Percentiles rank a stretch among this genome's conserved stretches.
These are phyloP conservation scores for Multifurca ochricompacta DNA, from an alignment of 768 basidiomycete species.

Conservation along the genomic window DNA sequence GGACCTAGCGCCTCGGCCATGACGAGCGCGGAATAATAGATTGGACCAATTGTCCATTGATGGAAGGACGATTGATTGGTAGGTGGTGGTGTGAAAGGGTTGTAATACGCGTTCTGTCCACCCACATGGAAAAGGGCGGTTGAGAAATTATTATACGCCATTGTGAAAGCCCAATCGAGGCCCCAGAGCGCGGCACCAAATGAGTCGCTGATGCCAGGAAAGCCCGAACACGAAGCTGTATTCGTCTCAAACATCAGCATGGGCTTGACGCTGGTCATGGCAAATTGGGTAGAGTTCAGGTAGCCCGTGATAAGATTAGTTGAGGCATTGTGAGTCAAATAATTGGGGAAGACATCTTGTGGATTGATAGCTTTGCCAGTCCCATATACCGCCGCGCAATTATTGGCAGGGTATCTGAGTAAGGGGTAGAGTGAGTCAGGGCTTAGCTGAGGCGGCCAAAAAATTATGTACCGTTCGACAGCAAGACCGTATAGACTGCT, in stretches of 20 bases:
- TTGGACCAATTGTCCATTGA: constrained; percentile 66
- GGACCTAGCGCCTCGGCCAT: constrained; percentile 66
- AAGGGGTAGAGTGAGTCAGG: constrained; percentile 8
- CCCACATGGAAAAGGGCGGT: constrained; percentile 44
- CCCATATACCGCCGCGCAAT: constrained; percentile 46
- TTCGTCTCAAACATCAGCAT: constrained; percentile 54
- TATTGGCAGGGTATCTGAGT: constrained; percentile 50
- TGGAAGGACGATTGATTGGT: constrained; percentile 48
- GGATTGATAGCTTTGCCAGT: constrained; percentile 35
- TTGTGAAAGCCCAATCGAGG: constrained; percentile 44
- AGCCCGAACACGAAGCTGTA: constrained; percentile 44
- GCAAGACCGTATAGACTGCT: constrained; percentile 11
- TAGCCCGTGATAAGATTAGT: constrained; percentile 45
- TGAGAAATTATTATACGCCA: constrained; percentile 43
- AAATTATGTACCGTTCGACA: constrained; percentile 13
- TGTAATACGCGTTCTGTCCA: constrained; percentile 58
- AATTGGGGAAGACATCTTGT: constrained; percentile 43
- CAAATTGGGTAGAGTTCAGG: constrained; percentile 37
- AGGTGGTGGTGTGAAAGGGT: constrained; percentile 42
- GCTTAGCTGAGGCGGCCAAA: neutral
- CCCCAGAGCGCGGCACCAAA: constrained; percentile 49
- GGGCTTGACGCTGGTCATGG: constrained; percentile 34
- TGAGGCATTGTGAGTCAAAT: constrained; percentile 53
- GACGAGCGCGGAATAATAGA: constrained; percentile 67
- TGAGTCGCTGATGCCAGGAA: constrained; percentile 47